Conservation (phyloP, 2,329 filamentous ascomycete species). For the Monilinia laxa region DNA sequence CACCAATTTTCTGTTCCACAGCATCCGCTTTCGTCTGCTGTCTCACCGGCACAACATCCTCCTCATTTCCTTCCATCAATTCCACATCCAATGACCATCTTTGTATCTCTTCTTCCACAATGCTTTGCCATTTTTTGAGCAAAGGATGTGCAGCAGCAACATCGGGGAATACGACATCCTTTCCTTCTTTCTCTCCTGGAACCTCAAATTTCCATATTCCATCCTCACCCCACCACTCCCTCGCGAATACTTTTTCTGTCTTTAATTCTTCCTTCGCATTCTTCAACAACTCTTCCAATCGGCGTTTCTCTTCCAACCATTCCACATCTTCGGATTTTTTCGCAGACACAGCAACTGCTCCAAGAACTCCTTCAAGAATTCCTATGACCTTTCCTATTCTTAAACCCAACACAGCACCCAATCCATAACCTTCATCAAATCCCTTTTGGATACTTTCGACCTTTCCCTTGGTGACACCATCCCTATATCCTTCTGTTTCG, state of each 20-base stretch:
- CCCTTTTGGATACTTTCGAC: constrained; percentile 74
- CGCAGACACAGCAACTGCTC: constrained; percentile 43
- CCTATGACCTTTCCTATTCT: constrained; percentile 74
- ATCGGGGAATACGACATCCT: constrained; percentile 55
- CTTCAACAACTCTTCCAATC: constrained; percentile 43
- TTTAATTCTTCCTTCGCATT: constrained; percentile 60
- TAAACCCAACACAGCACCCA: constrained; percentile 79
- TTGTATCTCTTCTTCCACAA: constrained; percentile 45
- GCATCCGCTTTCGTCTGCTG: constrained; percentile 5
- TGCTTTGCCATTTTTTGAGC: constrained; percentile 58
- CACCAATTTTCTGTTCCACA: constrained; percentile 28
- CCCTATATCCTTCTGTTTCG: constrained; percentile 80
- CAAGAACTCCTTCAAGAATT: constrained; percentile 68
- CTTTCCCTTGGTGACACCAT: constrained; percentile 79
- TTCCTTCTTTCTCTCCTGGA: constrained; percentile 42
- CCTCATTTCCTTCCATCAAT: constrained; percentile 31
- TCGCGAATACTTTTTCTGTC: constrained; percentile 61
- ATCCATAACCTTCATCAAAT: constrained; percentile 85
- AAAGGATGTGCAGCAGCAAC: constrained; percentile 69
- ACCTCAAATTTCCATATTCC: constrained; percentile 70
- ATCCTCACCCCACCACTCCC: constrained; percentile 66
- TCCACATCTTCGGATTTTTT: constrained; percentile 28
- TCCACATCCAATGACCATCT: constrained; percentile 44
- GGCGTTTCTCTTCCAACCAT: constrained; percentile 28
- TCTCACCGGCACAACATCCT: constrained; percentile 12